Conservation (phyloP, 805 yeast genomes). For the Kuraishia molischiana region DNA sequence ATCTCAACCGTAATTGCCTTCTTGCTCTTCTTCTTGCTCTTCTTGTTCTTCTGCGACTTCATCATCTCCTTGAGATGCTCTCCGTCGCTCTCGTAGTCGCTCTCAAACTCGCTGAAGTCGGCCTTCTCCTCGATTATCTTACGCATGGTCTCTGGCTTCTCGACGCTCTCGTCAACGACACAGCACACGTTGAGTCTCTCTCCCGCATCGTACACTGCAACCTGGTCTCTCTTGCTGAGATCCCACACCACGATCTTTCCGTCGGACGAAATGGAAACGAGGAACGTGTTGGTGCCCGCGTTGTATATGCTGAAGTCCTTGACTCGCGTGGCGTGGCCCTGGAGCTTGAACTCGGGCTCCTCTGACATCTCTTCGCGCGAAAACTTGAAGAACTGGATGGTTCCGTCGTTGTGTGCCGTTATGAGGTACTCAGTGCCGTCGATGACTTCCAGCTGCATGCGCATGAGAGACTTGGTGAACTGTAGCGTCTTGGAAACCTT, state of each 20-base stretch:
- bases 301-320: slow-evolving; percentile 59
- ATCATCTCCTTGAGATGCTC: slow-evolving; percentile 52
- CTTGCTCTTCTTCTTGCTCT: slow-evolving; percentile 29
- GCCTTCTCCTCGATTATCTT: slow-evolving; percentile 23
- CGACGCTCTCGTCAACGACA: slow-evolving; percentile 68
- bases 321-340: slow-evolving; percentile 80
- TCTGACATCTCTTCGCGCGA: slow-evolving; percentile 18
- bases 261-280: slow-evolving; percentile 84
- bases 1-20: slow-evolving; percentile 41
- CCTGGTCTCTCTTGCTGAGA: slow-evolving; percentile 54
- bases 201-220: slow-evolving; percentile 85
- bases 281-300: slow-evolving; percentile 23
- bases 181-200: slow-evolving; percentile 86
- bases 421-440: slow-evolving; percentile 47
- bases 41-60: slow-evolving; percentile 31
- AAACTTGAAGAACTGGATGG: slow-evolving; percentile 46
- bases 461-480: slow-evolving; percentile 54
- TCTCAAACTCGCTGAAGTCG: slow-evolving; percentile 44
- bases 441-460: slow-evolving; percentile 40
- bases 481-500: slow-evolving; percentile 43
- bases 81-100: slow-evolving; percentile 71
- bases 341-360: slow-evolving; percentile 44
- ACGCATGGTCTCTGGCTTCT: slow-evolving; percentile 62
- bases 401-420: slow-evolving; percentile 65
- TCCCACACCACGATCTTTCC: slow-evolving; percentile 94